Evolutionary conservation across 352 stramenopile genomes (phyloP).

Genomic region (Aphanomyces euteiches): DNA sequence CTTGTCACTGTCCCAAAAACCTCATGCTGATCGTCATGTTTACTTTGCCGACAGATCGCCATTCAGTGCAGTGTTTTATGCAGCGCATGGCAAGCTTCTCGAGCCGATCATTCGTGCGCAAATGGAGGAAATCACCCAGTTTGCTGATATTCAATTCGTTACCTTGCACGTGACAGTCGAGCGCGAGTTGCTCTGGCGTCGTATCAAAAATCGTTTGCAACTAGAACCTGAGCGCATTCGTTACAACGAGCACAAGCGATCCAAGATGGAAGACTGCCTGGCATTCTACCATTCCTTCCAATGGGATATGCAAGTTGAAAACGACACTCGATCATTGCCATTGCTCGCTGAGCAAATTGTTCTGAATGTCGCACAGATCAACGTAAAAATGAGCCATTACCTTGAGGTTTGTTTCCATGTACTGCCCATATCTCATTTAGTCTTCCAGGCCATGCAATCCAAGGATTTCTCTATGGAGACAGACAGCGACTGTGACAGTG

Average conservation of each 20-base stretch:
- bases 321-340: conserved; percentile 53
- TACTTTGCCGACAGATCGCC: conserved; percentile 84
- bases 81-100: conserved; percentile 58
- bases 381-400: conserved; percentile 50
- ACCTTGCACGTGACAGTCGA: conserved; percentile 80
- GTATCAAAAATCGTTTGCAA: conserved; percentile 59
- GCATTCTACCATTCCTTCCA: conserved; percentile 73
- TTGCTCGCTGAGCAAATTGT: conserved; percentile 58
- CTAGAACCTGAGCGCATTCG: conserved; percentile 67
- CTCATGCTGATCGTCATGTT: conserved; percentile 52
- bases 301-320: conserved; percentile 73
- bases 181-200: conserved; percentile 65
- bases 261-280: conserved; percentile 82
- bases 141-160: conserved; percentile 76
- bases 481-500: conserved; percentile 56
- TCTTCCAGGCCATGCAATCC: conserved; percentile 45
- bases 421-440: too few species aligned
- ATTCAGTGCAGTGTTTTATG: conserved; percentile 83
- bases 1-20: conserved; percentile 54
- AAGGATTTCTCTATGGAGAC: conserved; percentile 44
- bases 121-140: conserved; percentile 74
- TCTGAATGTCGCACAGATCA: conserved; percentile 42
- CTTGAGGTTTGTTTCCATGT: conserved; percentile 7
- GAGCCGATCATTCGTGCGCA: conserved; percentile 79
- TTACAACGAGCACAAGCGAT: conserved; percentile 78